phyloP scores from a whole-genome alignment of 768 basidiomycete species.

The Lactarius quietus region DNA sequence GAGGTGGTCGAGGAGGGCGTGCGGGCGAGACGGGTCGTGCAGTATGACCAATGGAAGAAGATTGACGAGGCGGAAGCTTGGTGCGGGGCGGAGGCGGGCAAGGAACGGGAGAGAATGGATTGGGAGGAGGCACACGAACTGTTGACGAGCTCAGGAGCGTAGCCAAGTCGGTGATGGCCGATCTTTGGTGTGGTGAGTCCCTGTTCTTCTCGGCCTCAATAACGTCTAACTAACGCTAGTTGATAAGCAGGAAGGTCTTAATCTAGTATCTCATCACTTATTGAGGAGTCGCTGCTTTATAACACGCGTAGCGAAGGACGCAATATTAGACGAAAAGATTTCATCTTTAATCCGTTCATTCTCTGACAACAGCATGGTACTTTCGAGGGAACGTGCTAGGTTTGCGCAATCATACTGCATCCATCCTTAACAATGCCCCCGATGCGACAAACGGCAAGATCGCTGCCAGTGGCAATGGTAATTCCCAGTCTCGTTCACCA shows the following conservation, averaged over 20 bases:
- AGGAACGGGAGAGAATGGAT: slow-evolving; percentile 73
- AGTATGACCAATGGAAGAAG: slow-evolving; percentile 70
- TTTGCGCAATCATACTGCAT: background rate
- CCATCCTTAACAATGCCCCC: too few relatives aligned
- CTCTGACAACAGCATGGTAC: background rate
- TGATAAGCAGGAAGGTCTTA: background rate
- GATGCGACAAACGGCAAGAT: slow-evolving; percentile 22
- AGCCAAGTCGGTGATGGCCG: background rate
- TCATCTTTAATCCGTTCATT: background rate
- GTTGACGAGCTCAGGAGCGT: slow-evolving; percentile 17
- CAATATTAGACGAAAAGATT: background rate
- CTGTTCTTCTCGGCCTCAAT: too few relatives aligned
- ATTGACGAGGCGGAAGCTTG: slow-evolving; percentile 70
- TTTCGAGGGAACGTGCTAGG: background rate
- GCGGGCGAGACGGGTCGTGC: slow-evolving; percentile 44
- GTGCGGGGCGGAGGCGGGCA: slow-evolving; percentile 52
- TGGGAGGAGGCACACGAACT: slow-evolving; percentile 56
- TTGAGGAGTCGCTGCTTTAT: background rate
- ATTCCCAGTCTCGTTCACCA: slow-evolving; percentile 25
- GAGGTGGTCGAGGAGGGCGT: slow-evolving; percentile 44
- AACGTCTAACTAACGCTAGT: too few relatives aligned
- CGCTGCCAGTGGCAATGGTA: slow-evolving; percentile 22
- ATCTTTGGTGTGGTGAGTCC: too few relatives aligned
- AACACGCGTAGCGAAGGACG: background rate
- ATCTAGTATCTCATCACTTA: background rate